These are phyloP conservation scores for Scenedesmus sp. DNA, from an alignment of 163 green algal species.

Conservation along the genomic window DNA sequence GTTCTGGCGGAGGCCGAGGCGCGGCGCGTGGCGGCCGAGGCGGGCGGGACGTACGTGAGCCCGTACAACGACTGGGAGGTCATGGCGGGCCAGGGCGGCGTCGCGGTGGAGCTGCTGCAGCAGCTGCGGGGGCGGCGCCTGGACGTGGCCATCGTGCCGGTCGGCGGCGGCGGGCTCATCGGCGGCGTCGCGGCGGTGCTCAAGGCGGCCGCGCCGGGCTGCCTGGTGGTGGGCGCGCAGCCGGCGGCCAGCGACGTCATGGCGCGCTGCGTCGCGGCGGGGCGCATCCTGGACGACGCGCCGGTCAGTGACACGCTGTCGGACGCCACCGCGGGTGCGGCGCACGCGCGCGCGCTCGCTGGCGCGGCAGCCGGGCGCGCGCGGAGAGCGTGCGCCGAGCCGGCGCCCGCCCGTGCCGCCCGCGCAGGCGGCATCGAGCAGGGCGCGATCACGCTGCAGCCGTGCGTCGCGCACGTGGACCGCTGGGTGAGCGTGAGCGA, in stretches of 20 bases:
- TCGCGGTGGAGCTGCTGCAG: slow-evolving; percentile 70
- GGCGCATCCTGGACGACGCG: slow-evolving; percentile 50
- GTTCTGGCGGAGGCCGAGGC: slow-evolving; percentile 63
- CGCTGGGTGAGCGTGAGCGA: slow-evolving; percentile 70
- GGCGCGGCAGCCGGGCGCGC: background rate
- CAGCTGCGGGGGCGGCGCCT: slow-evolving; percentile 31
- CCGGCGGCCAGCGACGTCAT: slow-evolving; percentile 66
- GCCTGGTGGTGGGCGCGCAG: slow-evolving; percentile 66
- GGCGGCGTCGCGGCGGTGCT: slow-evolving; percentile 66
- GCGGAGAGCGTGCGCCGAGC: background rate
- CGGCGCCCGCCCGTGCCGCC: background rate
- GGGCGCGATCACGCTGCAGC: slow-evolving; percentile 60
- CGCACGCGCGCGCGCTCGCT: background rate
- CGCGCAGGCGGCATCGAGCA: slow-evolving; percentile 67
- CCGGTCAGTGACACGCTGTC: slow-evolving; percentile 59
- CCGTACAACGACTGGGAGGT: slow-evolving; percentile 77
- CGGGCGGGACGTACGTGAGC: slow-evolving; percentile 56
- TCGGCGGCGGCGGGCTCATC: slow-evolving; percentile 77
- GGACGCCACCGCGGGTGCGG: slow-evolving; percentile 45
- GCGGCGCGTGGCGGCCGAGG: slow-evolving; percentile 40
- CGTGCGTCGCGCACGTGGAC: slow-evolving; percentile 67
- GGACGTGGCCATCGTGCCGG: slow-evolving; percentile 67
- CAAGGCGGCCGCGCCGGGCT: slow-evolving; percentile 48
- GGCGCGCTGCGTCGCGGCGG: slow-evolving; percentile 56
- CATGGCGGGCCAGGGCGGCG: slow-evolving; percentile 67